A percentile compares a stretch with the other conserved stretches of the same genome.
phyloP scores from a whole-genome alignment of 2,329 filamentous ascomycete species.

The Fusarium circinatum region DNA sequence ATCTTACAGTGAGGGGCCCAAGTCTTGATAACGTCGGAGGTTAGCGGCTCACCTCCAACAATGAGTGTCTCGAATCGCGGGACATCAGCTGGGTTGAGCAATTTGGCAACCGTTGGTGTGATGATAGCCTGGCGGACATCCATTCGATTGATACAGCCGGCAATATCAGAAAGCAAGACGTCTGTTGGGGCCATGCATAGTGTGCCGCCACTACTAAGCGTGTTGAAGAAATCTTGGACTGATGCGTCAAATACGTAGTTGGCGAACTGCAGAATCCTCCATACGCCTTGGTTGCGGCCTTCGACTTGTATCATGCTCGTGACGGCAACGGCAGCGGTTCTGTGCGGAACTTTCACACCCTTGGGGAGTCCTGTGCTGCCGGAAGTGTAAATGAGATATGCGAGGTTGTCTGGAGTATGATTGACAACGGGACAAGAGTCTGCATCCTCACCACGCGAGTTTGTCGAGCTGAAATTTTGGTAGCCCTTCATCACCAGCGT shows the following conservation, averaged over 20 bases:
- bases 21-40: neutral
- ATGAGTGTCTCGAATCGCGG: neutral
- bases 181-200: neutral
- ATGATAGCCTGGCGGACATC: neutral
- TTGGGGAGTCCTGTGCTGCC: neutral
- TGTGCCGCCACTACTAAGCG: neutral
- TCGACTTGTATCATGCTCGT: neutral
- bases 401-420: neutral
- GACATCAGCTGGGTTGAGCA: neutral
- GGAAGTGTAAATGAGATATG: neutral
- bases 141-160: neutral
- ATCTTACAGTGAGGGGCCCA: neutral
- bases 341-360: neutral
- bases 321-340: neutral
- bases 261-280: neutral
- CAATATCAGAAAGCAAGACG: neutral
- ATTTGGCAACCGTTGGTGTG: neutral
- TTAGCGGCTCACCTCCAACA: neutral
- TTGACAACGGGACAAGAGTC: neutral
- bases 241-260: neutral
- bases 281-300: neutral
- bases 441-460: neutral
- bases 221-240: slow-evolving; percentile 1
- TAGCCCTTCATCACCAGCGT: neutral
- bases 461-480: neutral